phyloP scores from a whole-genome alignment of 2,329 filamentous ascomycete species.

The Fusarium staphyleae region DNA sequence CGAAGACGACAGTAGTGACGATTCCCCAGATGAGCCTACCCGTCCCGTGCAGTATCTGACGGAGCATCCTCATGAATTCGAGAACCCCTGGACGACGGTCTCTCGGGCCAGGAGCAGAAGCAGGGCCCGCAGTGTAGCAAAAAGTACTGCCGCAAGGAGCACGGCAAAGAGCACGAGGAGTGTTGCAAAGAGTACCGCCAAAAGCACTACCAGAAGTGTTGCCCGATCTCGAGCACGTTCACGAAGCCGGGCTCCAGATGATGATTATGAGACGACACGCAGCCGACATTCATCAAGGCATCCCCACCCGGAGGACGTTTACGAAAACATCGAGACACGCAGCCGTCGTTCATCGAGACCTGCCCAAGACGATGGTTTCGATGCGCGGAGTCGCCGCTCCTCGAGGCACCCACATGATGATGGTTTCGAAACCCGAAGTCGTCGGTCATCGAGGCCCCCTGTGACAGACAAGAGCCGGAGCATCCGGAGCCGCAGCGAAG shows the following conservation, averaged over 20 bases:
- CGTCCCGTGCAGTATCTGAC: conserved; percentile 38
- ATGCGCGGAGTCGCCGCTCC: conserved; percentile 51
- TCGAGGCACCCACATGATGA: conserved; percentile 45
- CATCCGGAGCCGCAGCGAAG: conserved; percentile 52
- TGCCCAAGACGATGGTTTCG: conserved; percentile 42
- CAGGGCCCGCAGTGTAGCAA: conserved; percentile 26
- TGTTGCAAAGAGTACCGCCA: conserved; percentile 23
- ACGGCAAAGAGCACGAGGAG: conserved; percentile 31
- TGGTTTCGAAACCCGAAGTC: conserved; percentile 49
- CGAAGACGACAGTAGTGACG: conserved; percentile 41
- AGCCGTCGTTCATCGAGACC: conserved; percentile 30
- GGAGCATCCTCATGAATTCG: conserved; percentile 29
- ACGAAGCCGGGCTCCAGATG: conserved; percentile 43
- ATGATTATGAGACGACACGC: conserved; percentile 47
- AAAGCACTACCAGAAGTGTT: conserved; percentile 34
- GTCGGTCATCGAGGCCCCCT: conserved; percentile 49
- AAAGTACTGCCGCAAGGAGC: conserved; percentile 29
- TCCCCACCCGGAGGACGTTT: conserved; percentile 31
- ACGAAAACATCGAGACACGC: conserved; percentile 33
- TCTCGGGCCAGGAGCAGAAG: conserved; percentile 30
- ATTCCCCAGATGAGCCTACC: conserved; percentile 25
- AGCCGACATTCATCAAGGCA: conserved; percentile 52
- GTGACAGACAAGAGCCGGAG: conserved; percentile 38
- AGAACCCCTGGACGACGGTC: conserved; percentile 24
- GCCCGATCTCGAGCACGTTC: conserved; percentile 28